Evolutionary conservation across 257 asterid species (phyloP), one percentile per base, ranked within the genome.

Genomic region (Hygrophila difformis): DNA sequence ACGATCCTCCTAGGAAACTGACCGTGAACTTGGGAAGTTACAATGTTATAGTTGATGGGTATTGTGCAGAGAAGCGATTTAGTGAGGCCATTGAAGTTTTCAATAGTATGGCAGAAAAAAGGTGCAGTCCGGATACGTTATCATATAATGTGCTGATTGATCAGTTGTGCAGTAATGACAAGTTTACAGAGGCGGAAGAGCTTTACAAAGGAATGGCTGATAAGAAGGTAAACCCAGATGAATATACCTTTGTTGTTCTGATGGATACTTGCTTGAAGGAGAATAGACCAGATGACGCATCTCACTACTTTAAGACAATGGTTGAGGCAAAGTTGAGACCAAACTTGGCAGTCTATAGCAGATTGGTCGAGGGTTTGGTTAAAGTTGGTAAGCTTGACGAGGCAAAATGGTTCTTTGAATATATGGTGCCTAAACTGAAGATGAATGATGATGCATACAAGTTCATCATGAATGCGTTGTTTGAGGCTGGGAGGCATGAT

Each of bases 191-290:
- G 51, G 96, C 93, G 0, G 94, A 82, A 72, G 86, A 79, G 69
- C 68, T 89, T 39, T 89, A 79, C 35, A 66, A 55, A 49, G 88
- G 84, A 10, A 89, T 85, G 94, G 65, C 50, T 17, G 84, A 74
- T 44, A 73, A 66, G 63, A 72, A 67, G 21, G 94, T 78, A 46
- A 82, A 31, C 34, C 93, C 94, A 0, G 96, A 89, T 54, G 98
- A 89, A 84, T 74, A 71, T 46, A 82, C 98, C 12, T 79, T 77
- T 54, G 87, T 67, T 20, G 66, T 73, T 18, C 59, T 89, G 53
- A 85, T 85, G 96, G 94, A 82, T 56, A 69, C 94, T 51, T 89
- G 96, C 73, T 82, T 89, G 34, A 66, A 70, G 54, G 88, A 73
- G 53, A 66, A 72, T 47, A 70, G 94, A 56, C 86, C 87, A 0